Evolutionary conservation across 345 rosid genomes (phyloP).

Genomic region (Clarkia xantiana): DNA sequence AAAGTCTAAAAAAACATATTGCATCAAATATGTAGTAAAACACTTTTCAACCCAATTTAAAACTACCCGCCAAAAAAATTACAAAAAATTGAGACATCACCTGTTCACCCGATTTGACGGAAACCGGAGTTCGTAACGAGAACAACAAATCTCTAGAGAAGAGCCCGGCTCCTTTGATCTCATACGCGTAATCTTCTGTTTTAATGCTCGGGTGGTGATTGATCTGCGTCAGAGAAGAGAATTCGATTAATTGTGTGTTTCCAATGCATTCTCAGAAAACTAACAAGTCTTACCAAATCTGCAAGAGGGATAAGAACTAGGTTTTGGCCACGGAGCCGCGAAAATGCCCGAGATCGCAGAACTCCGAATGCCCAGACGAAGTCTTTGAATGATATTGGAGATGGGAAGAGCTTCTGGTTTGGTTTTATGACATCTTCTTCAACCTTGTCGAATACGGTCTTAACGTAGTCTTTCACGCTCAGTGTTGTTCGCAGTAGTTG

Average conservation of each 20-base stretch:
- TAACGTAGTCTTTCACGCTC: constrained; percentile 54
- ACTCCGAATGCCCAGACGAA: constrained; percentile 87
- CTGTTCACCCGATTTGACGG: constrained; percentile 87
- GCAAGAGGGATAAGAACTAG: constrained; percentile 85
- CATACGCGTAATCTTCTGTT: constrained; percentile 69
- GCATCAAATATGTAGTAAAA: too few species aligned
- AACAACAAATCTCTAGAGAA: constrained; percentile 81
- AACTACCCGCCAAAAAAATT: too few species aligned
- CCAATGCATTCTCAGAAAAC: background rate
- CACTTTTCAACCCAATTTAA: too few species aligned
- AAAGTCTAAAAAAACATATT: too few species aligned
- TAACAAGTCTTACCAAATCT: constrained; percentile 46
- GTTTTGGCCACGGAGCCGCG: constrained; percentile 76
- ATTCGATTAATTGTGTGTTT: constrained; percentile 1
- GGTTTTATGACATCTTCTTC: constrained; percentile 53
- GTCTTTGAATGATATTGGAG: constrained; percentile 45
- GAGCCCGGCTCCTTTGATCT: constrained; percentile 89
- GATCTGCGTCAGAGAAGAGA: constrained; percentile 27
- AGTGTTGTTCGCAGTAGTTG: constrained; percentile 63
- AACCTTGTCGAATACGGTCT: constrained; percentile 42
- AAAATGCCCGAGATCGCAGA: constrained; percentile 78
- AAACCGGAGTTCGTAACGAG: constrained; percentile 62
- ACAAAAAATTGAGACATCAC: constrained; percentile 22
- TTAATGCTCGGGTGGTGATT: constrained; percentile 65
- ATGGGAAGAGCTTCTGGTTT: constrained; percentile 48